Evolutionary conservation across 495 filamentous ascomycete species (phyloP), one percentile per base, ranked within the genome.

Genomic region (Aspergillus biplanus): DNA sequence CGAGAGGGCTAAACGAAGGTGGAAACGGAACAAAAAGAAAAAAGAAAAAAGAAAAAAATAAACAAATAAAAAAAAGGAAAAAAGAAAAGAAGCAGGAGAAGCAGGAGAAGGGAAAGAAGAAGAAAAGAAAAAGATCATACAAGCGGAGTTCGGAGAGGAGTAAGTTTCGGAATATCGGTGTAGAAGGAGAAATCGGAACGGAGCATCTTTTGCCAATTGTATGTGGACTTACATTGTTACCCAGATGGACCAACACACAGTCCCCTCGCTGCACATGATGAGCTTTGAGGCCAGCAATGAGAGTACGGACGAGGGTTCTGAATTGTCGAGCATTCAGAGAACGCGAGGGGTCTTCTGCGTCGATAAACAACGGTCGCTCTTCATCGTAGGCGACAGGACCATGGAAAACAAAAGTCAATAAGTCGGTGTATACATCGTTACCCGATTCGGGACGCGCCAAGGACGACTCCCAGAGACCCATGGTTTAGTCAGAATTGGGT

Each of bases 161-260:
- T 15, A 44, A 44, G 39, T 44, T 44, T 8, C 39, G 39, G 15
- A 18, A n/a, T 18, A 49, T 65, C 61, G 44, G 64, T 65, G 66
- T 62, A 66, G 59, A 61, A 18, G 12, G 39, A 58, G 39, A 42
- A 47, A 33, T 27, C 15, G 27, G 18, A 44, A 44, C 32, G 32
- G 18, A 15, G 56, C 21, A 1, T 59, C 15, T 18, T 11, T 8
- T 33, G 46, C 49, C 31, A 56, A 33, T 39, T 7, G 5, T 54
- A 7, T 7, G 12, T 7, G 12, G 34, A 70, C 77, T 74, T 66
- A 86, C 84, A 68, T 82, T 83, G 60, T 89, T 90, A 60, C 86
- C 86, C 39, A 87, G 73, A 65, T 87, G 83, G 48, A 89, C 67
- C 65, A 87, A 76, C 13, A 89, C 84, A 68, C 80, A 85, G 67